These are phyloP conservation scores for Pseudocercospora fuligena DNA, from an alignment of 2,329 filamentous ascomycete species.

Conservation along the genomic window DNA sequence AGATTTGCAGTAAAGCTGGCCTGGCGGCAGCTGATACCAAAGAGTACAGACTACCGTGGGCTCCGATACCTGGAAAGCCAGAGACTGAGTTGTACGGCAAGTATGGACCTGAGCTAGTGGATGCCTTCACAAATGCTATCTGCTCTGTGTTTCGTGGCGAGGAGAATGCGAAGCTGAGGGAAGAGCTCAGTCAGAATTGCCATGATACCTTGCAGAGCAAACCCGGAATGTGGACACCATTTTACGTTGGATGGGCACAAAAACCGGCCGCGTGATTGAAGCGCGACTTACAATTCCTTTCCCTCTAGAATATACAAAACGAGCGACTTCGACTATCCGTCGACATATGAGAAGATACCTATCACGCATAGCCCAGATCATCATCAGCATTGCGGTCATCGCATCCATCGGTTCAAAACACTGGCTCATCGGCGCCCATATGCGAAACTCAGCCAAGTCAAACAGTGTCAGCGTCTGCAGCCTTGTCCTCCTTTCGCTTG, in stretches of 20 bases:
- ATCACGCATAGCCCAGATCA: not conserved
- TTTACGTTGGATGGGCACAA: not conserved
- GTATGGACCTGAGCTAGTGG: not conserved
- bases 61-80: constrained; percentile 5
- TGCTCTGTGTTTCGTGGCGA: not conserved
- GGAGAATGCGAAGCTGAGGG: not conserved
- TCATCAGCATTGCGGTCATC: no score
- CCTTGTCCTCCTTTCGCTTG: not conserved
- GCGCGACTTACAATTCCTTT: not conserved
- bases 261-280: not conserved
- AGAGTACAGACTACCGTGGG: constrained; percentile 3
- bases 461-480: not conserved
- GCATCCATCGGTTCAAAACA: not conserved
- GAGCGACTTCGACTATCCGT: not conserved
- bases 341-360: not conserved
- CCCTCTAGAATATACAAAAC: not conserved
- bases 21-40: not conserved
- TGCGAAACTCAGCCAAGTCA: not conserved
- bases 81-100: constrained; percentile 6
- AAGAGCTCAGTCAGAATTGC: not conserved
- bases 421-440: not conserved
- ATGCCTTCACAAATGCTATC: not conserved
- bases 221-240: constrained; percentile 1
- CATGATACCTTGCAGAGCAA: not conserved
- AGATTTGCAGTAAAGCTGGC: not conserved